phyloP scores from a whole-genome alignment of 495 filamentous ascomycete species.

The Cercophora sp. region DNA sequence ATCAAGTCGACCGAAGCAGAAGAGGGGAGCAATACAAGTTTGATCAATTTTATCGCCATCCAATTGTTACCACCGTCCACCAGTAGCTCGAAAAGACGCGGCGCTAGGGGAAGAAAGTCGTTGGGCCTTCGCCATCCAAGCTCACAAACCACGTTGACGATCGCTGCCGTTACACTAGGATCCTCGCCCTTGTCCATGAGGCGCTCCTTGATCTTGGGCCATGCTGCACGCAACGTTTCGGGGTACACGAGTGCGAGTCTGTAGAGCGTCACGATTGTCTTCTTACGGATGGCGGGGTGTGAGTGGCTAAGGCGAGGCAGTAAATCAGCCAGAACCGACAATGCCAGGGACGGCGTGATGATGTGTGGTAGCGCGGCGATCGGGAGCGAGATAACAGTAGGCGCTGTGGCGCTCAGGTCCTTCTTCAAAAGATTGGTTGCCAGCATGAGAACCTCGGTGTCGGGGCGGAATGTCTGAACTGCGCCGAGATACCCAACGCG shows the following conservation, averaged over 20 bases:
- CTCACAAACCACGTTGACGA: slow-evolving; percentile 95
- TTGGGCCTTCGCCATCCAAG: slow-evolving; percentile 88
- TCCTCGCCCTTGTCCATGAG: slow-evolving; percentile 89
- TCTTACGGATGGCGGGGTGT: slow-evolving; percentile 79
- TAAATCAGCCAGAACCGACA: slow-evolving; percentile 81
- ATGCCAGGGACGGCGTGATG: slow-evolving; percentile 82
- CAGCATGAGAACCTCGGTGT: slow-evolving; percentile 96
- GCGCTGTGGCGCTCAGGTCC: slow-evolving; percentile 74
- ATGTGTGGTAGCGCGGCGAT: slow-evolving; percentile 86
- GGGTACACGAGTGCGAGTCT: slow-evolving; percentile 89
- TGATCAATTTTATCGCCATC: slow-evolving; percentile 99
- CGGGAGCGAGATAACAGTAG: slow-evolving; percentile 76
- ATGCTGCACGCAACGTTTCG: slow-evolving; percentile 84
- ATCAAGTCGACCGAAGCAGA: background rate
- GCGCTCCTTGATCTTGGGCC: slow-evolving; percentile 94
- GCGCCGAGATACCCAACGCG: slow-evolving; percentile 94
- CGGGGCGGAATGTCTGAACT: slow-evolving; percentile 89
- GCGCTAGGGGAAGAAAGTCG: slow-evolving; percentile 90
- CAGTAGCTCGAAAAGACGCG: slow-evolving; percentile 83
- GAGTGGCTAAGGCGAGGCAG: slow-evolving; percentile 83
- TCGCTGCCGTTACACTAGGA: slow-evolving; percentile 88
- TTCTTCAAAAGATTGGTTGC: slow-evolving; percentile 97
- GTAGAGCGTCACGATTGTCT: slow-evolving; percentile 90
- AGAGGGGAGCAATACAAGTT: slow-evolving; percentile 59
- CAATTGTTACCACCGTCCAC: slow-evolving; percentile 96